Evolutionary conservation across 495 filamentous ascomycete genomes (phyloP).

Genomic region (Trichoderma gamsii): DNA sequence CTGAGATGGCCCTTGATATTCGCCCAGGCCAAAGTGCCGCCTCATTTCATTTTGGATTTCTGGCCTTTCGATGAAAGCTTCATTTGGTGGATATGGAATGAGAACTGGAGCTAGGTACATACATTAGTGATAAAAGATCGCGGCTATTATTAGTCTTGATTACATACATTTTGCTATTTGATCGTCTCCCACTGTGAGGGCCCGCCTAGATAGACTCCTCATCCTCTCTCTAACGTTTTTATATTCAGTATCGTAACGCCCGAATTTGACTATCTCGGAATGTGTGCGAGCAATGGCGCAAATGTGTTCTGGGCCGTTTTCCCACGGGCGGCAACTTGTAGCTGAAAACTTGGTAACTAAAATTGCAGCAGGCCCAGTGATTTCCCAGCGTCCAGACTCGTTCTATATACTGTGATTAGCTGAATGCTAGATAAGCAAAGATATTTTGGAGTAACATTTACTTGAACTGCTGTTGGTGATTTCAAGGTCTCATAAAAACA

Average conservation of each 20-base stretch:
- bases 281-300: constrained; percentile 15
- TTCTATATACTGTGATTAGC: background rate
- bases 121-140: background rate
- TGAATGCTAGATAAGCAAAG: background rate
- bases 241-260: background rate
- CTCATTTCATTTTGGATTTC: constrained; percentile 31
- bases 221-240: background rate
- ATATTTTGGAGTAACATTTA: background rate
- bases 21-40: constrained; percentile 19
- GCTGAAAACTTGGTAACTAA: constrained; percentile 18
- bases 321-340: constrained; percentile 18
- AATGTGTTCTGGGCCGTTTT: constrained; percentile 19
- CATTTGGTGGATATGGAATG: constrained; percentile 27
- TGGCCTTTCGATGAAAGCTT: constrained; percentile 37
- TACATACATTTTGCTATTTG: background rate
- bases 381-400: background rate
- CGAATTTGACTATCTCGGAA: background rate
- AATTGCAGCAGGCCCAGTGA: background rate
- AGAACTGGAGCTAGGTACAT: constrained; percentile 17
- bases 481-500: background rate
- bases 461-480: background rate
- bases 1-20: background rate
- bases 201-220: background rate
- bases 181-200: background rate
- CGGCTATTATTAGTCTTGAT: background rate